Base-by-base conservation (phyloP, 2,329 filamentous ascomycete species). In the Rutstroemia sp. region DNA sequence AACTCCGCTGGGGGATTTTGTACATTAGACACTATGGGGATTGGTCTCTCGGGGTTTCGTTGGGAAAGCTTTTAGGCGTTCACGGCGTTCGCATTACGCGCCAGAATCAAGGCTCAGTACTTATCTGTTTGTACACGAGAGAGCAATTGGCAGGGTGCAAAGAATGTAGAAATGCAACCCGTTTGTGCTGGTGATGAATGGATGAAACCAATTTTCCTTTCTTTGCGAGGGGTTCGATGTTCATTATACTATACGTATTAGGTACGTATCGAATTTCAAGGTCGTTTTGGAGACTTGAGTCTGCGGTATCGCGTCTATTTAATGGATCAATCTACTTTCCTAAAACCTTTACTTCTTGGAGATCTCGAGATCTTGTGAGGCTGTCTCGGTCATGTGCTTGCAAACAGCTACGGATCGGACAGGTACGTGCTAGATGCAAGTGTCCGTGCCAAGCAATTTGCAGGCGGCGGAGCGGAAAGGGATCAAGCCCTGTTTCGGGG, bases 11-110 rank as follows among this genome's bases (percentile, higher is more conserved):
- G 10, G 10, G 10, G 39, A 27, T 51, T 54, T 45, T 54, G 46
- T 58, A 56, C 54, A 47, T 47, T 46, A 47, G 41, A 55, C 30
- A 34, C 27, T 49, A 48, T 48, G 42, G 44, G 49, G 37, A 27
- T 27, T 54, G 50, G 58, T 48, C 46, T 50, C 52, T 48, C 34
- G 48, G 53, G 23, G 46, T 19, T 34, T 44, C 37, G 49, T 55
- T 14, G 53, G 47, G 30, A 14, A n/a, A 23, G 39, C 38, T 46
- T 38, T 38, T 16, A 55, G 10, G 46, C 25, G 27, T 48, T 55
- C 49, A 38, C 30, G 53, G 53, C 39, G 53, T 55, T 44, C 39
- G 12, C 30, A 12, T 34, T 12, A 4, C 10, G 30, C 30, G 30
- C 30, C 30, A 34, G 30, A 12, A 34, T 12, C 30, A 34, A 34